A percentile compares a stretch with the other conserved stretches of the same genome.
phyloP scores from a whole-genome alignment of 805 yeast species.

The Candida corydali region DNA sequence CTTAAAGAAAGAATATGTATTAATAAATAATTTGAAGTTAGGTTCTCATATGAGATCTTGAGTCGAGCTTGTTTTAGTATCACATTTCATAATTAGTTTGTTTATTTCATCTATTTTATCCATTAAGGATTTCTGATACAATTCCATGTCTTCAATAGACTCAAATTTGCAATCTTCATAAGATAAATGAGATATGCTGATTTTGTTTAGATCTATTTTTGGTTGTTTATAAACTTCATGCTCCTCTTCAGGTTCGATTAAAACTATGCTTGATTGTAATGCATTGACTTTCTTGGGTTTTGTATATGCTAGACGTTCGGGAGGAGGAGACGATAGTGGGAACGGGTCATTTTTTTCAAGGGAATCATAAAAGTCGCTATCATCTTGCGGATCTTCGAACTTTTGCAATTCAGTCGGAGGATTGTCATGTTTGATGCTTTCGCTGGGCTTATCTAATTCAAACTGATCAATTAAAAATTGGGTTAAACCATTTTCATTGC shows the following conservation, averaged over 20 bases:
- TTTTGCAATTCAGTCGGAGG: background rate
- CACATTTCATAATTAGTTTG: background rate
- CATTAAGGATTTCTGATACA: background rate
- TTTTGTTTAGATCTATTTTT: background rate
- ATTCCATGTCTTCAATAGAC: background rate
- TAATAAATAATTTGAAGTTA: no score
- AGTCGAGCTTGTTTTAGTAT: background rate
- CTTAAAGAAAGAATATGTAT: constrained; percentile 30
- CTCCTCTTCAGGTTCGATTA: background rate
- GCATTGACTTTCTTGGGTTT: background rate
- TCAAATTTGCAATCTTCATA: no score
- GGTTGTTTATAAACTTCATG: background rate
- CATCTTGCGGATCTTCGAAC: background rate
- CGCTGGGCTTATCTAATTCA: background rate
- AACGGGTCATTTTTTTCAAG: background rate
- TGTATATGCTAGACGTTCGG: background rate
- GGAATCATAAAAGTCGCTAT: background rate
- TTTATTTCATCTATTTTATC: background rate
- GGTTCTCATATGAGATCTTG: no score
- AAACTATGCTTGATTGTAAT: background rate
- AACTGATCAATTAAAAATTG: background rate
- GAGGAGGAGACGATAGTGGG: background rate
- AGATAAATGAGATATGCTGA: background rate
- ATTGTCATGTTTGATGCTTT: background rate
- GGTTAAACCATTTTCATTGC: background rate